phyloP scores from a whole-genome alignment of 148 eudicot genomes.

The Pouteria glomerata region DNA sequence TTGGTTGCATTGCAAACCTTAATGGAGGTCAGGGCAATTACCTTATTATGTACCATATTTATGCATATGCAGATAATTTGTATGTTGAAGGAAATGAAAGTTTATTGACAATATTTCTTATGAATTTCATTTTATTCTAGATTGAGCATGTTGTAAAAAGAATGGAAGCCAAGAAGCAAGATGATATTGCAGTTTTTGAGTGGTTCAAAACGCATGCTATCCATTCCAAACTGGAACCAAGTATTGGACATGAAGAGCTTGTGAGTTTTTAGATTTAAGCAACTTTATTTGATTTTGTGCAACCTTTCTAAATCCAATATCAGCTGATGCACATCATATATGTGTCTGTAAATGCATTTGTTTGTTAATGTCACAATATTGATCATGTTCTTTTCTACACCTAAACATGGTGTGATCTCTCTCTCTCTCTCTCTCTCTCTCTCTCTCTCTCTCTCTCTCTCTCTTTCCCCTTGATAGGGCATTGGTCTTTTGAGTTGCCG shows the following conservation, averaged over 20 bases:
- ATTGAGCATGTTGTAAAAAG: conserved; percentile 54
- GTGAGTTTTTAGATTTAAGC: conserved; percentile 36
- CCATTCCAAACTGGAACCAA: conserved; percentile 69
- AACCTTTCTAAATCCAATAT: not conserved
- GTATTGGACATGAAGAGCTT: conserved; percentile 84
- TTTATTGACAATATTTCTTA: not conserved
- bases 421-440: no score
- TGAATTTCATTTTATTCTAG: conserved; percentile 34
- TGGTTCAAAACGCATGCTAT: conserved; percentile 84
- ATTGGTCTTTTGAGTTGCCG: not conserved
- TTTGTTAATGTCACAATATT: no score
- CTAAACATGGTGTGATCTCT: no score
- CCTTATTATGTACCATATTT: not conserved
- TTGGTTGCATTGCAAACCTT: not conserved
- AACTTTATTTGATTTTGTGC: not conserved
- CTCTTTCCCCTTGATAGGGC: not conserved
- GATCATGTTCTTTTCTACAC: no score
- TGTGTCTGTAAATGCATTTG: no score
- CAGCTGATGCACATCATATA: not conserved
- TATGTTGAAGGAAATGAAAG: not conserved
- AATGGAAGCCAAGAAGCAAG: conserved; percentile 50
- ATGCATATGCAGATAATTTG: not conserved
- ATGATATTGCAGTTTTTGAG: conserved; percentile 55
- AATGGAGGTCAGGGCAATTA: not conserved
- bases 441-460: no score